phyloP scores from a whole-genome alignment of 495 filamentous ascomycete genomes.

The Podospora pseudocomata region DNA sequence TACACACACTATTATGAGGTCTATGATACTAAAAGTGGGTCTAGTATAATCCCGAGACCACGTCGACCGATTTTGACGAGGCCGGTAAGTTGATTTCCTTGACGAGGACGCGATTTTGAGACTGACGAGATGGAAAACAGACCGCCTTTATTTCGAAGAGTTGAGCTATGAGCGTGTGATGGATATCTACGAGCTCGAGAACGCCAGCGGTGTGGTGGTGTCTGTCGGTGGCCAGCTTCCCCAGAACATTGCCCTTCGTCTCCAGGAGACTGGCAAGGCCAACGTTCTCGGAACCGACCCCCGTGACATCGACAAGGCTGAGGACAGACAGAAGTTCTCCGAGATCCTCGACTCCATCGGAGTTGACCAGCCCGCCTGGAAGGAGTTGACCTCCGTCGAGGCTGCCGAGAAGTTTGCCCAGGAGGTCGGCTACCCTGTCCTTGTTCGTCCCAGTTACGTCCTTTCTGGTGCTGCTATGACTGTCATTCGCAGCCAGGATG shows the following conservation, averaged over 20 bases:
- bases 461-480: conserved; percentile 99
- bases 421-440: conserved; percentile 86
- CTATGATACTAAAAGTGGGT: neutral
- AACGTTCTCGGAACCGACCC: conserved; percentile 90
- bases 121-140: too few species aligned
- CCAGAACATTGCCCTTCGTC: conserved; percentile 91
- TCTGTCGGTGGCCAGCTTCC: conserved; percentile 94
- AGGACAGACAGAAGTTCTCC: conserved; percentile 97
- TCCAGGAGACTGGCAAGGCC: conserved; percentile 88
- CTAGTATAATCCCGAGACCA: conserved; percentile 80
- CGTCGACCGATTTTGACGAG: conserved; percentile 83
- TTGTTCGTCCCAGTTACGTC: conserved; percentile 95
- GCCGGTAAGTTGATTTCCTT: conserved; percentile 57
- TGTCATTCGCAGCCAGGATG: conserved; percentile 89
- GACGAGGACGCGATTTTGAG: too few species aligned
- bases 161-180: conserved; percentile 95
- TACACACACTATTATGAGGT: neutral
- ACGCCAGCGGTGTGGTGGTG: conserved; percentile 83
- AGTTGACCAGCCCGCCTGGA: conserved; percentile 96
- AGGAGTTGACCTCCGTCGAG: conserved; percentile 87
- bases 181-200: conserved; percentile 97
- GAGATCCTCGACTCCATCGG: conserved; percentile 92
- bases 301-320: conserved; percentile 91
- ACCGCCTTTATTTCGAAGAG: conserved; percentile 88
- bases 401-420: conserved; percentile 84